phyloP scores from a whole-genome alignment of 2,329 filamentous ascomycete species.

The Ophidiomyces ophidiicola region DNA sequence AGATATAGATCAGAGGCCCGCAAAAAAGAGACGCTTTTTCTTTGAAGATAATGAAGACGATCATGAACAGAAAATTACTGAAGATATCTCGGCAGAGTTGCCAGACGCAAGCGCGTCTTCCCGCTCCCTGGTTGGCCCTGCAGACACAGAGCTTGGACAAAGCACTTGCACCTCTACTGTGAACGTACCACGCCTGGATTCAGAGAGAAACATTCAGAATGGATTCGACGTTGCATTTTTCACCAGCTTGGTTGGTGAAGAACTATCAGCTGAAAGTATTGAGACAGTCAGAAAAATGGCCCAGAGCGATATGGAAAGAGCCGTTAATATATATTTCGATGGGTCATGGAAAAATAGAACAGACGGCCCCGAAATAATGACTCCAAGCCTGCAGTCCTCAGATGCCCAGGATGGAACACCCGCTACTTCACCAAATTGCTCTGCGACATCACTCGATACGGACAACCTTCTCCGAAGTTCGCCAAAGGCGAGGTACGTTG shows the following conservation, averaged over 20 bases:
- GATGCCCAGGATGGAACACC: not conserved
- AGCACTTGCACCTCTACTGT: too few species aligned
- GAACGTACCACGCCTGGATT: slow-evolving; percentile 16
- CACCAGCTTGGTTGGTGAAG: slow-evolving; percentile 45
- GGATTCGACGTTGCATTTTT: slow-evolving; percentile 46
- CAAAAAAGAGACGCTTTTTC: slow-evolving; percentile 54
- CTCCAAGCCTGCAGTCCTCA: not conserved
- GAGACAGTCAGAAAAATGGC: slow-evolving; percentile 39
- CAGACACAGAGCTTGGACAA: too few species aligned
- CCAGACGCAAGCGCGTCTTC: slow-evolving; percentile 9
- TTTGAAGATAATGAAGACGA: slow-evolving; percentile 36
- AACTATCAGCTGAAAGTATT: slow-evolving; percentile 36
- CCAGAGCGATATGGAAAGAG: slow-evolving; percentile 44
- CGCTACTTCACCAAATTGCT: not conserved
- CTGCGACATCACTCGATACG: too few species aligned
- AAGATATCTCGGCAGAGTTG: slow-evolving; percentile 1
- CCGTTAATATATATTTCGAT: slow-evolving; percentile 54
- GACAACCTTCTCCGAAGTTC: too few species aligned
- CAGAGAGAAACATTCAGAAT: slow-evolving; percentile 1
- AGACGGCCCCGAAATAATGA: too few species aligned
- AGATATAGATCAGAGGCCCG: slow-evolving; percentile 42
- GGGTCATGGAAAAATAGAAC: slow-evolving; percentile 46
- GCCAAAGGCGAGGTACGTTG: slow-evolving; percentile 63
- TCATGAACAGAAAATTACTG: slow-evolving; percentile 4
- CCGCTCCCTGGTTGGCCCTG: not conserved